Evolutionary conservation across 768 basidiomycete species (phyloP), one percentile per base, ranked within the genome.

Genomic region (Pleurotus tuber-regium): DNA sequence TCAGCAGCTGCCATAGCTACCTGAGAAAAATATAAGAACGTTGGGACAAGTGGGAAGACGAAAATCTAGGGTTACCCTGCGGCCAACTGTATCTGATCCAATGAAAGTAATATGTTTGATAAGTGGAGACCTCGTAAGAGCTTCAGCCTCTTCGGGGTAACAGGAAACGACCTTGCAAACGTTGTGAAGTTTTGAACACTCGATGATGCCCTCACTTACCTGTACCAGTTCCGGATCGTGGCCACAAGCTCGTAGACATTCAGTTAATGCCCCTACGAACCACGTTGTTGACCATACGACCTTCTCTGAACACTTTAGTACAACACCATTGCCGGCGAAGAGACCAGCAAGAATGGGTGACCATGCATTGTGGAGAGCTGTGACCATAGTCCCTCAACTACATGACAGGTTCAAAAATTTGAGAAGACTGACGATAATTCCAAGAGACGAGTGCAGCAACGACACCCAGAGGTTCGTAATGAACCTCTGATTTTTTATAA

Each of bases 21-120:
- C 84, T 92, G 62, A 24, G 51, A 29, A 21, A 23, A 21, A 36
- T n/a, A 16, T 16, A 51, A 19, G 43, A 14, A 19, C 39, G 24
- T 8, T n/a, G 23, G 26, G 16, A n/a, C 12, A 50, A 42, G 18
- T 19, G 39, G 28, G 4, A 28, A 11, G 49, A 43, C 16, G 14
- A n/a, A 33, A 2, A 4, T 19, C 31, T n/a, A 4, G 19, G 68
- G 69, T 50, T 33, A 87, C 88, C 74, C 84, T 82, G 41, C 86
- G 83, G 25, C 91, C 91, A 41, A 91, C 80, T 43, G 71, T 70
- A 59, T 89, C 88, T 4, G 89, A 92, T 21, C 92, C 88, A 63
- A 95, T 93, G 64, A 96, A 96, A 1, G 93, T 97, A 56, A 98
- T 95, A 61, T 99, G 97, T 61, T 88, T 90, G 55, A 99, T 87